phyloP scores from a whole-genome alignment of 169 alveolate genomes.

The Cryptosporidium andersoni region DNA sequence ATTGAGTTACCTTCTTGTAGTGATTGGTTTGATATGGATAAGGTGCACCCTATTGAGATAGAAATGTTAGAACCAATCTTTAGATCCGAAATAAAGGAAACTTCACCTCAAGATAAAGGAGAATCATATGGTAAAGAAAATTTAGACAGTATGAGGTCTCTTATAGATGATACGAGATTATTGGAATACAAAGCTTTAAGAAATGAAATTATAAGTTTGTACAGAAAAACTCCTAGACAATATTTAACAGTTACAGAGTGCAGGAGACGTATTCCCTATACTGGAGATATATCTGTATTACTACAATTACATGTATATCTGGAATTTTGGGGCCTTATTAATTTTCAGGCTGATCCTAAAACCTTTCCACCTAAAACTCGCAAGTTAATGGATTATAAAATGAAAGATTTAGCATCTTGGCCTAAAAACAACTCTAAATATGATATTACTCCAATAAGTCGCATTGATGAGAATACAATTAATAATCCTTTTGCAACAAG shows the following conservation, averaged over 20 bases:
- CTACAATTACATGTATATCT: slow-evolving; percentile 76
- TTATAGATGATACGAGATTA: slow-evolving; percentile 7
- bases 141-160: neutral
- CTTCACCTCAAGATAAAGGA: slow-evolving; percentile 15
- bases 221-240: slow-evolving; percentile 71
- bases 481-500: slow-evolving; percentile 43
- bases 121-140: neutral
- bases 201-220: slow-evolving; percentile 70
- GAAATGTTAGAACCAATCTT: slow-evolving; percentile 47
- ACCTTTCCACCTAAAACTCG: slow-evolving; percentile 72
- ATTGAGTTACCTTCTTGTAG: slow-evolving; percentile 59
- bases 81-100: slow-evolving; percentile 17
- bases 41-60: slow-evolving; percentile 64
- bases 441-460: neutral
- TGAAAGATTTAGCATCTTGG: slow-evolving; percentile 36
- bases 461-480: slow-evolving; percentile 15
- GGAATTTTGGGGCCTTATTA: slow-evolving; percentile 82
- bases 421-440: neutral
- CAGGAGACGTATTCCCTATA: slow-evolving; percentile 71
- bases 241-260: slow-evolving; percentile 75
- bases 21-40: slow-evolving; percentile 56
- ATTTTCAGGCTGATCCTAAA: slow-evolving; percentile 77
- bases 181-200: slow-evolving; percentile 69
- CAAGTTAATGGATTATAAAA: slow-evolving; percentile 56
- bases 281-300: slow-evolving; percentile 78